phyloP scores from a whole-genome alignment of 1,139 yeast genomes.

The Hansenula lynferdii region DNA sequence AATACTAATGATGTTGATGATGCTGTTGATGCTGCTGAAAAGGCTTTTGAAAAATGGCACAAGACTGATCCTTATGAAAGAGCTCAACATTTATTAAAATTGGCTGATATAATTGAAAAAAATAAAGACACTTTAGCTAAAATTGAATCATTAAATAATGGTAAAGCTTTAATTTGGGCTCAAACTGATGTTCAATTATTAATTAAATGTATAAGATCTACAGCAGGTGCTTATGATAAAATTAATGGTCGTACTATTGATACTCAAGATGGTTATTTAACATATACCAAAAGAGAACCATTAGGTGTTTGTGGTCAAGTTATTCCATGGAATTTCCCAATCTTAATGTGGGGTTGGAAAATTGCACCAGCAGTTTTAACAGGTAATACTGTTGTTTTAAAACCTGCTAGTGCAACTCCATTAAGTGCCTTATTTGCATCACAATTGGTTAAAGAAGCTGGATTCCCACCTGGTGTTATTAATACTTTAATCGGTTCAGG shows the following conservation, averaged over 20 bases:
- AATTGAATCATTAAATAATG: slow-evolving; percentile 74
- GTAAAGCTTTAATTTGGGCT: slow-evolving; percentile 57
- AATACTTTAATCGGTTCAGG: slow-evolving; percentile 74
- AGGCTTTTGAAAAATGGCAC: slow-evolving; percentile 44
- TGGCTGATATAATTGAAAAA: slow-evolving; percentile 58
- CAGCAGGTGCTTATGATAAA: slow-evolving; percentile 79
- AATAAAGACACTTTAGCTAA: slow-evolving; percentile 53
- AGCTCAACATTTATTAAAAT: slow-evolving; percentile 47
- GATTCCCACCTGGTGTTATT: slow-evolving; percentile 70
- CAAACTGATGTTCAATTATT: slow-evolving; percentile 52
- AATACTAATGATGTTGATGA: slow-evolving; percentile 46
- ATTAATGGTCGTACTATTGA: slow-evolving; percentile 59
- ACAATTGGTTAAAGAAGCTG: slow-evolving; percentile 55
- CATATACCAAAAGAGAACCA: slow-evolving; percentile 55
- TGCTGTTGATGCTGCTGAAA: slow-evolving; percentile 50
- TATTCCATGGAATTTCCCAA: slow-evolving; percentile 83
- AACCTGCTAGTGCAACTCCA: slow-evolving; percentile 79
- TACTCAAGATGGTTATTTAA: slow-evolving; percentile 54
- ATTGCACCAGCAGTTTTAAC: slow-evolving; percentile 75
- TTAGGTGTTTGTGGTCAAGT: slow-evolving; percentile 75
- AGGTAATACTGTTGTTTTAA: slow-evolving; percentile 72
- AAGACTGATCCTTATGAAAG: slow-evolving; percentile 42
- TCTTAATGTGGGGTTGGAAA: slow-evolving; percentile 78
- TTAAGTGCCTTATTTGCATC: slow-evolving; percentile 63
- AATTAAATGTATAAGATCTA: slow-evolving; percentile 51